Evolutionary conservation across 2,329 filamentous ascomycete genomes (phyloP).

Genomic region (Cladosporium sp.): DNA sequence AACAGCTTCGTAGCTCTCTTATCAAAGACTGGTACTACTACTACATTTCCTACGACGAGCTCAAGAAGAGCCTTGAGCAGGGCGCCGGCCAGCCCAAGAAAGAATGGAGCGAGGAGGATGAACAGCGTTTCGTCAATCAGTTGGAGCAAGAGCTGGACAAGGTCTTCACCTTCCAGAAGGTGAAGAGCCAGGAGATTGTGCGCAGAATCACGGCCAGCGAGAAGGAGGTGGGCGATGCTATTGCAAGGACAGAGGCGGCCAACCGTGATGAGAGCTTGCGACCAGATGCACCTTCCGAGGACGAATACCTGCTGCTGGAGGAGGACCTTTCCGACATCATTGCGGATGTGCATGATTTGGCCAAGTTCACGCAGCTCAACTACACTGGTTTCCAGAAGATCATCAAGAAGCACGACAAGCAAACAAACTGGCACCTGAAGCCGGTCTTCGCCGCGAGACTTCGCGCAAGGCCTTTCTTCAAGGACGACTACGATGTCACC

Average conservation of each 20-base stretch:
- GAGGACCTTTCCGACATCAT: conserved; percentile 97
- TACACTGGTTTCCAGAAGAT: conserved; percentile 99
- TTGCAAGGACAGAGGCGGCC: conserved; percentile 57
- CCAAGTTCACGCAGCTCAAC: conserved; percentile 97
- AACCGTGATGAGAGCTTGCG: conserved; percentile 31
- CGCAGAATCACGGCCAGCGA: conserved; percentile 83
- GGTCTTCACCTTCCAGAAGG: conserved; percentile 94
- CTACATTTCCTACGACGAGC: conserved; percentile 95
- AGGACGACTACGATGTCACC: conserved; percentile 96
- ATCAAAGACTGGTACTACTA: conserved; percentile 98
- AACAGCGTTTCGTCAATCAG: conserved; percentile 78
- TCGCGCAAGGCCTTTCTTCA: conserved; percentile 96
- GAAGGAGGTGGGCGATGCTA: conserved; percentile 83
- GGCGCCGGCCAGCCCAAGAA: conserved; percentile 41
- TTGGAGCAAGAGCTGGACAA: conserved; percentile 94
- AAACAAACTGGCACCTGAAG: conserved; percentile 86
- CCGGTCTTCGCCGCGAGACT: conserved; percentile 94
- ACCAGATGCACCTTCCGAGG: conserved; percentile 62
- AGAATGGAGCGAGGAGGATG: conserved; percentile 87
- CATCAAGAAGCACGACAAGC: conserved; percentile 98
- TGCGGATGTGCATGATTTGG: conserved; percentile 94
- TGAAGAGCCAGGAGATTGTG: conserved; percentile 94
- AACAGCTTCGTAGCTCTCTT: conserved; percentile 90
- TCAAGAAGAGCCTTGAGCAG: conserved; percentile 73
- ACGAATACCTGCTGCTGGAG: conserved; percentile 90